Base-by-base conservation (phyloP, 208 protist genomes). In the Strigomonas oncopelti region DNA sequence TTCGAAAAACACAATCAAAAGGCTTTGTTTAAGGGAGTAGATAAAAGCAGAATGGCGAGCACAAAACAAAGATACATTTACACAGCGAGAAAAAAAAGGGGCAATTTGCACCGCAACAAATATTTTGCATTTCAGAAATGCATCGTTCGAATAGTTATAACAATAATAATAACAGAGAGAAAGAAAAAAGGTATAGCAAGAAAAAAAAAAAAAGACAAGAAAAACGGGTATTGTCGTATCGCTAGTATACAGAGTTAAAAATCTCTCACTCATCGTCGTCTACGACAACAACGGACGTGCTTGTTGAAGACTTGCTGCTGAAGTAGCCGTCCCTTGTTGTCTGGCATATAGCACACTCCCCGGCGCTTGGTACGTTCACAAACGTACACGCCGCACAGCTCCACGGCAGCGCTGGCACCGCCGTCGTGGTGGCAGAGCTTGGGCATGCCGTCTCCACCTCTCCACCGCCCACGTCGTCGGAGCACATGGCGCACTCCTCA, bases 401-500 rank as follows among this genome's bases (percentile, higher is more conserved):
- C 61, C 61, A 65, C 3, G 3, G 38, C 24, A 34, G 5, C 22
- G 16, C 3, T 5, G 25, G 20, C 9, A 22, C 7, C 45, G 27
- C 20, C 51, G 7, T 18, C 20, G 48, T 18, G 11, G 58, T 27
- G 31, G 3, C 36, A n/a, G n/a, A n/a, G n/a, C n/a, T n/a, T n/a
- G n/a, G n/a, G n/a, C n/a, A n/a, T n/a, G n/a, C n/a, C n/a, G n/a
- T n/a, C 58, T 48, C 32, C 20, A 48, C 32, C 32, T 5, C 34
- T 2, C 45, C 8, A 27, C 48, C 36, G 24, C 9, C 46, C 5
- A 58, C 57, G 5, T 54, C 66, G 20, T 71, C 66, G 14, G 46
- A 57, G 38, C 59, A 73, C 27, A 67, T 51, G 24, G 34, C 53
- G 46, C 68, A 67, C 11, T 48, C 18, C 11, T 11, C 22, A 4